These are phyloP conservation scores for Pseudogymnoascus sp. DNA, from an alignment of 2,329 filamentous ascomycete genomes.

Conservation along the genomic window DNA sequence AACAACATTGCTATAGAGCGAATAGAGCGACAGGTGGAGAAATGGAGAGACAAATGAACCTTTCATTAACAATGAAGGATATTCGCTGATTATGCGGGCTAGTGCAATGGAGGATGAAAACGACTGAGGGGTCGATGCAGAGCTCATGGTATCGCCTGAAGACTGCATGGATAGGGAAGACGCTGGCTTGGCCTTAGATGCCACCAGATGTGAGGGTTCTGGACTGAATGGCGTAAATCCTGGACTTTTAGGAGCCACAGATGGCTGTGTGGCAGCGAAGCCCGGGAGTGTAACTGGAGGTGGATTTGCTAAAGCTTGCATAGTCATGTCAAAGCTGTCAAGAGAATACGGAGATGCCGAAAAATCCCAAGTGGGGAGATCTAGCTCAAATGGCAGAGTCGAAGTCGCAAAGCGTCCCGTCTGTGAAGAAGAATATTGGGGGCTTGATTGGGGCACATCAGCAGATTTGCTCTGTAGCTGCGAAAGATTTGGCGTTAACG, in stretches of 20 bases:
- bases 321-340: conserved; percentile 9
- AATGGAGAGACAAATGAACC: conserved; percentile 18
- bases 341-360: conserved; percentile 5
- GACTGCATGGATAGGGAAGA: neutral
- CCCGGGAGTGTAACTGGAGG: neutral
- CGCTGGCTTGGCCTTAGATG: neutral
- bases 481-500: too few species aligned
- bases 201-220: too few species aligned
- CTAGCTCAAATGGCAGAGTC: conserved; percentile 4
- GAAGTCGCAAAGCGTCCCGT: neutral
- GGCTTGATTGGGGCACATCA: neutral
- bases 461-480: too few species aligned
- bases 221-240: neutral
- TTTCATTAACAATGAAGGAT: conserved; percentile 18
- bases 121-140: neutral
- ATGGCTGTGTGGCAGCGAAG: conserved; percentile 6
- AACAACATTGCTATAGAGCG: conserved; percentile 17
- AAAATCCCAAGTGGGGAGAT: conserved; percentile 4
- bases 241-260: neutral
- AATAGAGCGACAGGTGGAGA: conserved; percentile 15
- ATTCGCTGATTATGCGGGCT: conserved; percentile 16
- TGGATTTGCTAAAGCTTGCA: neutral
- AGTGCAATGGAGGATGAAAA: neutral
- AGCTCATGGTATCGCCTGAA: conserved; percentile 4
- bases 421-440: neutral